Base-by-base conservation (phyloP, 2,329 filamentous ascomycete genomes). In the Colletotrichum graminicola region DNA sequence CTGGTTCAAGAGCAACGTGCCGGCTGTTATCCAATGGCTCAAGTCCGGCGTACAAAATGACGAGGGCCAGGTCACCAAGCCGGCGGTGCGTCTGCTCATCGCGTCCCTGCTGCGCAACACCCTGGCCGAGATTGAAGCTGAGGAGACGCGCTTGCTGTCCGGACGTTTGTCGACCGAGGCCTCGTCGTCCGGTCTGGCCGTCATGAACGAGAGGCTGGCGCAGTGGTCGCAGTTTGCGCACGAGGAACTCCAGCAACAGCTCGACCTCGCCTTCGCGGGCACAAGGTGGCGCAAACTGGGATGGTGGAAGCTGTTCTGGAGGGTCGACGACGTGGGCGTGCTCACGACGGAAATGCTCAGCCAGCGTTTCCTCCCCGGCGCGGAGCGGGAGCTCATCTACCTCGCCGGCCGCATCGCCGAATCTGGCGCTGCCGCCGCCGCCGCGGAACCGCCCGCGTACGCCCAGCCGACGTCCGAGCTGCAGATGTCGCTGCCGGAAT, bases 221-320 rank as follows among this genome's bases (percentile, higher is more conserved):
- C 80, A 83, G 4, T 98, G 95, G 94, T 91, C 94, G 0, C 91
- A 95, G 76, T 85, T 85, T 29, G 94, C 93, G 0, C 95, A 98
- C 78, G 87, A 90, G 0, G 95, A 98, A 80, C 87, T 98, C 10
- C 93, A 94, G 73, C 88, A 92, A 62, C 89, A 94, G 75, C 88
- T 98, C 2, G 92, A 95, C 74, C 83, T 89, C 55, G 94, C 94
- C 0, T 95, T 98, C 76, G 85, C 88, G 0, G 90, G 93, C n/a
- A 86, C 84, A 23, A 86, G 90, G 49, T 98, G 95, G 95, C 88
- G 90, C 34, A 92, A 93, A 73, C 85, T 97, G 5, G 88, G 91
- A 21, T 98, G 95, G 95, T 98, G 94, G 92, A 97, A 97, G 79
- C 87, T 98, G 0, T 94, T 97, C 78, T 97, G 94, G 94, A 90